phyloP scores from a whole-genome alignment of 306 rosid species.

The Casuarina equisetifolia region DNA sequence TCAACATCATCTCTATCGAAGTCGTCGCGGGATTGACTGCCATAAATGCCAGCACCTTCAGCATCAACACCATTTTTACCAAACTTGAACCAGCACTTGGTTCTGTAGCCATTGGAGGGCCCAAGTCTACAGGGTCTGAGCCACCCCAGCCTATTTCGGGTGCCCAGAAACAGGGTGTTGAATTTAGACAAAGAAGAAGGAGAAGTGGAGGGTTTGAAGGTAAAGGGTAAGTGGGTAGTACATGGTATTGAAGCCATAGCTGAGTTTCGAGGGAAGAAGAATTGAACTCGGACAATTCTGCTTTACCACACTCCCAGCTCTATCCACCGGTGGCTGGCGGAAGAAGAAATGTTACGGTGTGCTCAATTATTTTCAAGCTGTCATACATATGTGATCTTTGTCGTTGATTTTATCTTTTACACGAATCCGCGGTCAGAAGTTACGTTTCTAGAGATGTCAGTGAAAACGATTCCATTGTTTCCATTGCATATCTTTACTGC shows the following conservation, averaged over 20 bases:
- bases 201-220: conserved; percentile 37
- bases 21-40: conserved; percentile 88
- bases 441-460: no score
- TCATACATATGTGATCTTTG: background rate
- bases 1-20: conserved; percentile 92
- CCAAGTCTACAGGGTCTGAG: conserved; percentile 48
- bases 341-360: conserved; percentile 18
- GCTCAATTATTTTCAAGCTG: background rate
- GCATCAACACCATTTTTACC: conserved; percentile 89
- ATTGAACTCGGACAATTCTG: background rate
- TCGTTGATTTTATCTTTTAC: background rate
- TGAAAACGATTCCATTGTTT: no score
- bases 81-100: conserved; percentile 83
- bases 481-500: no score
- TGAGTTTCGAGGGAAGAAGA: conserved; percentile 20
- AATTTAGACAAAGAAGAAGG: conserved; percentile 36
- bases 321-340: conserved; percentile 46
- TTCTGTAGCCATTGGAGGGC: conserved; percentile 78
- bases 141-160: conserved; percentile 38
- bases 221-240: conserved; percentile 41
- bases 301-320: conserved; percentile 9
- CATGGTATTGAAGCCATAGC: conserved; percentile 79
- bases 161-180: conserved; percentile 51
- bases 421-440: background rate
- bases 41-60: conserved; percentile 97